Percentiles rank a stretch among this genome's conserved stretches.
These are phyloP conservation scores for Phytophthora citricola DNA, from an alignment of 352 stramenopile genomes.

Conservation along the genomic window DNA sequence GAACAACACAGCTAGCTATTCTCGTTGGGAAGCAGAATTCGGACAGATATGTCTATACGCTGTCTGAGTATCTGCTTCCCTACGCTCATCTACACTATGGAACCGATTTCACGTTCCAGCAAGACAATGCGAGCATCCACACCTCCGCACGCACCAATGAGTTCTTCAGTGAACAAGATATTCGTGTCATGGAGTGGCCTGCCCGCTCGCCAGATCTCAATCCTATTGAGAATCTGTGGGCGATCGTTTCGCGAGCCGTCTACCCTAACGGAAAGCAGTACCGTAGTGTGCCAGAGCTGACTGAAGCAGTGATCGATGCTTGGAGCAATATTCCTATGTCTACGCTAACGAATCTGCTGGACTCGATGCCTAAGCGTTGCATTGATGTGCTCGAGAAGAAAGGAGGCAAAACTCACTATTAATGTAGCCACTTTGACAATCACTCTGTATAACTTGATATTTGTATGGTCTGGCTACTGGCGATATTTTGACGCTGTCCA, in stretches of 20 bases:
- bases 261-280: slow-evolving; percentile 27
- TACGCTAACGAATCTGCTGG: neutral
- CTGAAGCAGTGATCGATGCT: neutral
- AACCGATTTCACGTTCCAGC: slow-evolving; percentile 30
- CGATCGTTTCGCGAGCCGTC: slow-evolving; percentile 15
- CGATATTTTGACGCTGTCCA: slow-evolving; percentile 1
- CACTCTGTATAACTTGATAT: neutral
- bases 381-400: neutral
- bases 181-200: slow-evolving; percentile 24
- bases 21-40: slow-evolving; percentile 22
- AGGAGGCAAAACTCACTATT: neutral
- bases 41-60: slow-evolving; percentile 24
- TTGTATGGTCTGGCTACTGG: slow-evolving; percentile 1
- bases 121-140: slow-evolving; percentile 40
- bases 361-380: neutral
- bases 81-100: slow-evolving; percentile 26
- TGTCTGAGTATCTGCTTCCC: slow-evolving; percentile 33
- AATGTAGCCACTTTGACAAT: neutral
- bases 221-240: slow-evolving; percentile 33
- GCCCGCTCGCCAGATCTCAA: slow-evolving; percentile 31
- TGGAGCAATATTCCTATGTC: slow-evolving; percentile 3
- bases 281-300: neutral
- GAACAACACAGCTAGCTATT: slow-evolving; percentile 12
- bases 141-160: slow-evolving; percentile 10
- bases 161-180: slow-evolving; percentile 18